Evolutionary conservation across 257 asterid genomes (phyloP).

Genomic region (Solanum neorickii): DNA sequence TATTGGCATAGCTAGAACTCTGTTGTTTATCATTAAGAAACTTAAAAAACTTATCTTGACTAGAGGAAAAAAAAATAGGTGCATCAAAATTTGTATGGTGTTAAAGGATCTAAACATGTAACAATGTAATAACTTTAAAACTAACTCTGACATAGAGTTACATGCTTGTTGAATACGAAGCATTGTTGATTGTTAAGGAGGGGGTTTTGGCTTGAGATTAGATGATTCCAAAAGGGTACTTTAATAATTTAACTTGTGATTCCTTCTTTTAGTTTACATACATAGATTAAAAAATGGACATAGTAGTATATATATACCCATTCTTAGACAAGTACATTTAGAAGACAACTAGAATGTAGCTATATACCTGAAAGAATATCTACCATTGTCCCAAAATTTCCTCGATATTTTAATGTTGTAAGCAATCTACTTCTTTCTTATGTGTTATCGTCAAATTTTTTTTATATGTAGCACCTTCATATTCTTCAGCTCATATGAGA

Average conservation of each 20-base stretch:
- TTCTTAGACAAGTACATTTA: background rate
- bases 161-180: background rate
- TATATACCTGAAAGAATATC: background rate
- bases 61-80: background rate
- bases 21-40: too few relatives aligned
- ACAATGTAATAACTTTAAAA: background rate
- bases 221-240: background rate
- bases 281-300: background rate
- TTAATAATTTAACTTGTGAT: background rate
- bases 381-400: background rate
- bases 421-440: background rate
- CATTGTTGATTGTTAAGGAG: background rate
- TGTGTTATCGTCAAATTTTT: background rate
- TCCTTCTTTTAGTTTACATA: background rate
- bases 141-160: background rate
- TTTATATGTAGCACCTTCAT: constrained; percentile 38
- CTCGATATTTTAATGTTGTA: background rate
- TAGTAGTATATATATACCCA: background rate
- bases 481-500: constrained; percentile 65
- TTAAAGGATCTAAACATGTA: background rate
- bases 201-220: background rate
- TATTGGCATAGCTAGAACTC: too few relatives aligned
- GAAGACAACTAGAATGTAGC: background rate
- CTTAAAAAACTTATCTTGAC: background rate
- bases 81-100: background rate